Base-by-base conservation (phyloP, 2,329 filamentous ascomycete genomes). In the Colletotrichum liaoningense region DNA sequence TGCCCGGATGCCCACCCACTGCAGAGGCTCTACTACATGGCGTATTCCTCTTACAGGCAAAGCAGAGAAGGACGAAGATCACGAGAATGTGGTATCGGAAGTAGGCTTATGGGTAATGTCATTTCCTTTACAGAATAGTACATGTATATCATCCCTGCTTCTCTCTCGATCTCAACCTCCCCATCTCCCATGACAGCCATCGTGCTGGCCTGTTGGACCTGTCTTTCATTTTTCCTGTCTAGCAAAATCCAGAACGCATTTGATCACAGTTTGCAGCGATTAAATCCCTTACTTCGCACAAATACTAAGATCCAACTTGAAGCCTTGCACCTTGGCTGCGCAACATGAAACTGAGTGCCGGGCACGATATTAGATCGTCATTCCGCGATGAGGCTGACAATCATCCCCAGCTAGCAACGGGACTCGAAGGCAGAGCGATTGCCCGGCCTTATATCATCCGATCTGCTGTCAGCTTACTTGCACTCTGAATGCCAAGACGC, bases 1-100 rank as follows among this genome's bases (percentile, higher is more conserved):
- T 93, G 5, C 91, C 91, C 1, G 91, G 91, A 0, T 93, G 91
- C 82, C 85, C 85, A 76, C 88, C 82, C 8, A 84, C 86, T 9
- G 79, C 83, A 30, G 86, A 88, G 79, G 86, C 86, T 5, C 76
- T 88, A 65, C 82, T 88, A 81, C 86, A 87, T 72, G 85, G 90
- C 14, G 88, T 94, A 64, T 92, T 93, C 78, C 89, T 92, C 81
- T 79, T 94, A 76, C 91, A 94, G 84, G 91, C 88, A 81, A 93
- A 93, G 87, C 92, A 93, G 84, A 85, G 91, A 62, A 83, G 80
- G 59, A 86, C 84, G 12, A 85, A 83, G 77, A 81, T 84, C 54
- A 84, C 84, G 4, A 79, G 85, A 55, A 87, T 88, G 80, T 88
- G 86, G 87, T 88, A 89, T 74, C 79, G 87, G 71, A 88, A 87